A percentile compares a stretch with the other conserved stretches of the same genome.
Conservation (phyloP, 805 yeast genomes). For the Debaryomyces maramus region DNA sequence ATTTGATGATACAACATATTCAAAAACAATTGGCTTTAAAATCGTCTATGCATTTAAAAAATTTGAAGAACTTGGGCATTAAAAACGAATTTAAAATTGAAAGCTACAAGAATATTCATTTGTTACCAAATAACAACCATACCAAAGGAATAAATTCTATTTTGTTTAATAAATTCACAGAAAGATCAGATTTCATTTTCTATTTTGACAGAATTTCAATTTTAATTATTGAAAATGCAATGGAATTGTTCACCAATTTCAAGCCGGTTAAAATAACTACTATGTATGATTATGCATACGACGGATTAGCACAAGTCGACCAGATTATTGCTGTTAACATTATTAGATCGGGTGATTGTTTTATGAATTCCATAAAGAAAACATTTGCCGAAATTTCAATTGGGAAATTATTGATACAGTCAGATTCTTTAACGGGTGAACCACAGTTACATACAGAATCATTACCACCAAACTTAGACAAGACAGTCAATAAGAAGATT, state of each 20-base stretch:
- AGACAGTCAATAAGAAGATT: conserved; percentile 39
- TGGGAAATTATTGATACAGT: conserved; percentile 84
- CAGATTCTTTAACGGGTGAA: conserved; percentile 88
- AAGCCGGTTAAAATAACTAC: conserved; percentile 30
- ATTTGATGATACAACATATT: conserved; percentile 76
- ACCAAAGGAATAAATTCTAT: conserved; percentile 70
- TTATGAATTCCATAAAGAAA: conserved; percentile 72
- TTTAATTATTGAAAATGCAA: conserved; percentile 64
- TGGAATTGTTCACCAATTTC: conserved; percentile 53
- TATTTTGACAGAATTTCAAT: conserved; percentile 82
- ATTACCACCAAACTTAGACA: conserved; percentile 48
- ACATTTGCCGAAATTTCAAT: conserved; percentile 75
- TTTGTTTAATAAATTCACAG: conserved; percentile 53
- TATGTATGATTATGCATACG: conserved; percentile 15
- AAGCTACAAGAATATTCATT: conserved; percentile 29
- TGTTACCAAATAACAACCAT: conserved; percentile 60
- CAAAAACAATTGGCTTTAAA: conserved; percentile 66
- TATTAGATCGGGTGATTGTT: conserved; percentile 91
- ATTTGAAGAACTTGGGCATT: conserved; percentile 58
- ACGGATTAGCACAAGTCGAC: conserved; percentile 47
- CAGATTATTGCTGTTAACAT: conserved; percentile 72
- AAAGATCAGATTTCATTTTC: conserved; percentile 78
- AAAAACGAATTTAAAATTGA: conserved; percentile 30
- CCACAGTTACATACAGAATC: conserved; percentile 86
- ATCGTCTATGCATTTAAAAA: conserved; percentile 65